These are phyloP conservation scores for Nymphaea thermarum DNA, from an alignment of 164 flowering plant genomes.

Conservation along the genomic window DNA sequence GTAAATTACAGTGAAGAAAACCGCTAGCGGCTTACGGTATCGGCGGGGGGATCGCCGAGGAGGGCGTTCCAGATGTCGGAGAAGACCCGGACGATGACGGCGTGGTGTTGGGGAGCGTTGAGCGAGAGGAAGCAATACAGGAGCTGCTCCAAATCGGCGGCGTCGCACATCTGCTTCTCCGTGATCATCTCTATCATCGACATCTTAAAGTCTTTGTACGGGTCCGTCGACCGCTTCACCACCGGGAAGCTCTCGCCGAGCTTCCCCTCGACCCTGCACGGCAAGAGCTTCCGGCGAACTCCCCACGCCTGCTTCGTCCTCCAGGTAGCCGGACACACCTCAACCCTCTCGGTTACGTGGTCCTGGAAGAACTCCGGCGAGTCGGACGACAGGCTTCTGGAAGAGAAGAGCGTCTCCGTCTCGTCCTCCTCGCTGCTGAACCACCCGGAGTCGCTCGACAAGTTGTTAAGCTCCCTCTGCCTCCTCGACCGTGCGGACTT, in stretches of 20 bases:
- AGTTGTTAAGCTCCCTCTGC: slow-evolving; percentile 24
- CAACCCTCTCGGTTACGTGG: slow-evolving; percentile 15
- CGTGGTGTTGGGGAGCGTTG: slow-evolving; percentile 47
- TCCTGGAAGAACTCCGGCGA: slow-evolving; percentile 14
- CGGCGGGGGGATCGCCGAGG: slow-evolving; percentile 15
- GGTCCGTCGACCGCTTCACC: slow-evolving; percentile 71
- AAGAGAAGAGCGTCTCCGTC: slow-evolving; percentile 34
- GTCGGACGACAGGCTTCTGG: slow-evolving; percentile 32
- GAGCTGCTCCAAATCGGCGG: slow-evolving; percentile 56
- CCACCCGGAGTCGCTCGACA: slow-evolving; percentile 36
- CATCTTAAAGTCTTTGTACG: slow-evolving; percentile 60
- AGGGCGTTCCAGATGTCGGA: slow-evolving; percentile 53
- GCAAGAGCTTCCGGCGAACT: not conserved
- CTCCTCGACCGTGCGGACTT: not conserved
- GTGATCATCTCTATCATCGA: slow-evolving; percentile 88
- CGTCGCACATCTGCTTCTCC: slow-evolving; percentile 67
- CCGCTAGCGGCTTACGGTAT: too few relatives aligned
- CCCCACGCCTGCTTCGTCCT: slow-evolving; percentile 3
- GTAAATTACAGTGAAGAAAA: too few relatives aligned
- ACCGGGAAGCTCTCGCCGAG: slow-evolving; percentile 62
- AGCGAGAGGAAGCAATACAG: slow-evolving; percentile 55
- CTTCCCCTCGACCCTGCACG: slow-evolving; percentile 35
- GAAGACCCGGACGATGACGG: slow-evolving; percentile 49
- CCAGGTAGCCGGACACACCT: slow-evolving; percentile 13
- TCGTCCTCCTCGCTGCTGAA: slow-evolving; percentile 39